phyloP scores from a whole-genome alignment of 495 filamentous ascomycete genomes.

The Mytilinidion resinicola region DNA sequence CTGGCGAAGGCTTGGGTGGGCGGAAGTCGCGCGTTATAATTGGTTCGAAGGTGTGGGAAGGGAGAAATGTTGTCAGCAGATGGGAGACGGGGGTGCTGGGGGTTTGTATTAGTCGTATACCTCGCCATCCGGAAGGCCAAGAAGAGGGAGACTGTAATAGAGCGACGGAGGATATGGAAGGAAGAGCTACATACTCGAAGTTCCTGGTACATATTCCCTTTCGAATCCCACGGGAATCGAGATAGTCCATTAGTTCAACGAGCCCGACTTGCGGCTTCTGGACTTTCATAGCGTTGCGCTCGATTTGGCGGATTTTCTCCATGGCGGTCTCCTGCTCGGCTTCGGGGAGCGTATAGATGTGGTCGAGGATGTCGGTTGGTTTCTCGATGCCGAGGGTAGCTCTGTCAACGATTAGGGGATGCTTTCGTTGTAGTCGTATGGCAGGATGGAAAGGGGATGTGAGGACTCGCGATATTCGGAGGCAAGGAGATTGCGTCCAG shows the following conservation, averaged over 20 bases:
- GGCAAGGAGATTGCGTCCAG: background rate
- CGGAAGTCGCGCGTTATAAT: slow-evolving; percentile 81
- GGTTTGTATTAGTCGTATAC: background rate
- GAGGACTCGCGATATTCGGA: background rate
- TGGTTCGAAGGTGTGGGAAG: slow-evolving; percentile 60
- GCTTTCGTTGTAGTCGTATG: background rate
- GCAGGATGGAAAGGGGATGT: slow-evolving; percentile 18
- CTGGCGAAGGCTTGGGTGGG: slow-evolving; percentile 83
- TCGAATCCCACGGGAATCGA: slow-evolving; percentile 56
- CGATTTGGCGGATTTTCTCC: slow-evolving; percentile 67
- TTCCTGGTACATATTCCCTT: slow-evolving; percentile 93
- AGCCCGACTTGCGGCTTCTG: slow-evolving; percentile 81
- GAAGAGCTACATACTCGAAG: slow-evolving; percentile 57
- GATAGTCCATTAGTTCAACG: slow-evolving; percentile 65
- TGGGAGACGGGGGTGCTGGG: slow-evolving; percentile 56
- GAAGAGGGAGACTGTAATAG: slow-evolving; percentile 31
- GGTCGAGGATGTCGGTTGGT: slow-evolving; percentile 74
- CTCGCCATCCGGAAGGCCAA: background rate
- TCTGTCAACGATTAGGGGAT: slow-evolving; percentile 31
- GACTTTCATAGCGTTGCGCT: slow-evolving; percentile 66
- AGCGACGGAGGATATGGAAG: background rate
- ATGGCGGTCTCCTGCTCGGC: slow-evolving; percentile 57
- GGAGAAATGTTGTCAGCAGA: slow-evolving; percentile 68
- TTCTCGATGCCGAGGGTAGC: slow-evolving; percentile 60
- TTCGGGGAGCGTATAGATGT: slow-evolving; percentile 68